Conservation (phyloP, 1,284 basidiomycete species). For the Rugosomyces carneus region DNA sequence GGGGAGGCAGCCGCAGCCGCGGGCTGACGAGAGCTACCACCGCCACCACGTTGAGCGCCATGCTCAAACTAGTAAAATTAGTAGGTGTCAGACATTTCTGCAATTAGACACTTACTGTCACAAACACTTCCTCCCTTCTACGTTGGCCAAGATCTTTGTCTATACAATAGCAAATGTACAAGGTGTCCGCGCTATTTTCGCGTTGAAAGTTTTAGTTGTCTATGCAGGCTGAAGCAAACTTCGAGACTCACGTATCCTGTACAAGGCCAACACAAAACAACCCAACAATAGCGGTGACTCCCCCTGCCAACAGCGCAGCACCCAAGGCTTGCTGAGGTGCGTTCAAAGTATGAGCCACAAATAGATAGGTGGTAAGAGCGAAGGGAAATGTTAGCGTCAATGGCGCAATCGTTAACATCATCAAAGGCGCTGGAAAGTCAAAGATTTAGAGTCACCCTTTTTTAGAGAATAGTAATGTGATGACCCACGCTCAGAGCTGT, state of each 20-base stretch:
- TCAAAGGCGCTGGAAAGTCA: constrained; percentile 48
- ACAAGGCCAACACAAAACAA: constrained; percentile 80
- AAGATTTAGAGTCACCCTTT: constrained; percentile 1
- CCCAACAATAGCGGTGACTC: constrained; percentile 76
- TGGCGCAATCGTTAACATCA: constrained; percentile 76
- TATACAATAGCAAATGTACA: constrained; percentile 88
- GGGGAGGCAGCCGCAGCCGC: constrained; percentile 4
- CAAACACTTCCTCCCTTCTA: constrained; percentile 63
- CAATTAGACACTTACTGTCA: constrained; percentile 46
- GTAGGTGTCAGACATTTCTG: neutral
- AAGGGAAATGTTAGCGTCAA: constrained; percentile 77
- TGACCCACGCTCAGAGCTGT: constrained; percentile 52
- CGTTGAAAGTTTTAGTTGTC: neutral
- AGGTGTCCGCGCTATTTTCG: constrained; percentile 55
- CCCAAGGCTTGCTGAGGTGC: constrained; percentile 74
- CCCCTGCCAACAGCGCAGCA: constrained; percentile 73
- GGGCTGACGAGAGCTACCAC: neutral
- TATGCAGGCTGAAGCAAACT: constrained; percentile 24
- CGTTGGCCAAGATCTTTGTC: constrained; percentile 68
- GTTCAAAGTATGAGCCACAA: constrained; percentile 78
- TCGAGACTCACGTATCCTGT: constrained; percentile 54
- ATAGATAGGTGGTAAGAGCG: constrained; percentile 78
- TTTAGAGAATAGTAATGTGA: constrained; percentile 5
- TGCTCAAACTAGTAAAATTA: constrained; percentile 22
- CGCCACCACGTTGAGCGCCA: constrained; percentile 10